phyloP scores from a whole-genome alignment of 495 filamentous ascomycete species.

The Penicillium coffeae region DNA sequence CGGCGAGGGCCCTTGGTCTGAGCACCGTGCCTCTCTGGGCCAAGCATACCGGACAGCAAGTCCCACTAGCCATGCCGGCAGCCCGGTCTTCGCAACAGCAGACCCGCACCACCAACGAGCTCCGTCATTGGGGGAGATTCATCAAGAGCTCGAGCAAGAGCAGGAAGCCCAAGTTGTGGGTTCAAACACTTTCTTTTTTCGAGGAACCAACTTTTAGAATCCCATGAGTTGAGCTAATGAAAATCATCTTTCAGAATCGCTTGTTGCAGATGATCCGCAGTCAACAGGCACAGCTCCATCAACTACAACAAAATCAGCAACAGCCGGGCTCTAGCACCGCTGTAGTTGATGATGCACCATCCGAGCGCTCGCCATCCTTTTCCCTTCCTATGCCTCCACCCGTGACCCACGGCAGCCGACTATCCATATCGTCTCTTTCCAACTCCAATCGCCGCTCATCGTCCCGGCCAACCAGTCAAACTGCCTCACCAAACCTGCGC shows the following conservation, averaged over 20 bases:
- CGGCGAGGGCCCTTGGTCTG: slow-evolving; percentile 21
- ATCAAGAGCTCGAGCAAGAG: slow-evolving; percentile 92
- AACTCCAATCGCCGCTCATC: slow-evolving; percentile 51
- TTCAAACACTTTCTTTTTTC: slow-evolving; percentile 2
- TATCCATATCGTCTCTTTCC: slow-evolving; percentile 41
- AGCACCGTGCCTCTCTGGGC: slow-evolving; percentile 44
- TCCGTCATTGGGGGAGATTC: slow-evolving; percentile 88
- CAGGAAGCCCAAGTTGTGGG: slow-evolving; percentile 90
- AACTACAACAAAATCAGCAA: slow-evolving; percentile 50
- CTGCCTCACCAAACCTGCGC: slow-evolving; percentile 34
- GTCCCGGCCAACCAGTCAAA: slow-evolving; percentile 33
- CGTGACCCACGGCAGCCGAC: slow-evolving; percentile 21
- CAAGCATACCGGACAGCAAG: slow-evolving; percentile 51
- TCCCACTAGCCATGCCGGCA: slow-evolving; percentile 54
- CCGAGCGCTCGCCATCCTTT: slow-evolving; percentile 55
- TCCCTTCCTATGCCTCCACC: slow-evolving; percentile 42
- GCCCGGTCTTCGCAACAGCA: slow-evolving; percentile 53
- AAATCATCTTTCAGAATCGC: slow-evolving; percentile 59
- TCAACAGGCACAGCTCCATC: slow-evolving; percentile 78
- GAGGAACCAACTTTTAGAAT: not conserved
- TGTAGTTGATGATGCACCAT: slow-evolving; percentile 63
- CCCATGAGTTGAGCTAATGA: not conserved
- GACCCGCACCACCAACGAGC: slow-evolving; percentile 64
- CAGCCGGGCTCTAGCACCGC: slow-evolving; percentile 31
- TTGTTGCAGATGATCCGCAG: slow-evolving; percentile 84